These are phyloP conservation scores for Aspergillus nanangensis DNA, from an alignment of 495 filamentous ascomycete species.

Conservation along the genomic window DNA sequence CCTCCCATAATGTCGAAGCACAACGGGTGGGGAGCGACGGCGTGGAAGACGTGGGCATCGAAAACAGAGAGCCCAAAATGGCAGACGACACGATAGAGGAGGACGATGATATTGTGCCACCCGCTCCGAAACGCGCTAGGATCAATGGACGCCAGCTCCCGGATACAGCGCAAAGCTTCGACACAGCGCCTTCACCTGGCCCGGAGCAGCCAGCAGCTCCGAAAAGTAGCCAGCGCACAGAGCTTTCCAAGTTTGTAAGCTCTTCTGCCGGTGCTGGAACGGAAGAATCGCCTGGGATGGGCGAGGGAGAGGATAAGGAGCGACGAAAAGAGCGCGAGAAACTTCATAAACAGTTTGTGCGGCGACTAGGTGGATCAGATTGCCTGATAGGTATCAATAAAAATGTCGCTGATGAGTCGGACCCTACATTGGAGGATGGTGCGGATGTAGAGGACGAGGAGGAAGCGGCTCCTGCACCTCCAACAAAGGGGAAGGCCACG, in stretches of 20 bases:
- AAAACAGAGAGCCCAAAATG: constrained; percentile 16
- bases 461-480: constrained; percentile 40
- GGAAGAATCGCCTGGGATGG: constrained; percentile 12
- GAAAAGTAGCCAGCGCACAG: constrained; percentile 31
- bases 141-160: constrained; percentile 13
- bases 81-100: constrained; percentile 21
- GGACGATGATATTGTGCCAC: constrained; percentile 33
- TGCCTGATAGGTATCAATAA: constrained; percentile 67
- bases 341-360: constrained; percentile 82
- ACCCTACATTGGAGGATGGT: constrained; percentile 46
- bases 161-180: constrained; percentile 11
- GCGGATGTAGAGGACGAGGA: constrained; percentile 51
- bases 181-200: neutral
- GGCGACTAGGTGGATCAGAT: constrained; percentile 81
- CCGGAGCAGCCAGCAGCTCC: constrained; percentile 13
- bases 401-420: constrained; percentile 51
- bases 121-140: constrained; percentile 36
- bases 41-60: constrained; percentile 5
- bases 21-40: neutral
- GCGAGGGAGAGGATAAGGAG: constrained; percentile 45
- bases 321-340: constrained; percentile 54
- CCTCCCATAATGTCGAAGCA: constrained; percentile 10
- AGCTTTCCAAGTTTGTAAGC: constrained; percentile 38
- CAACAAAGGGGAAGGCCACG: constrained; percentile 50
- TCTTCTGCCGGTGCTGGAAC: constrained; percentile 17